phyloP scores from a whole-genome alignment of 176 grass and related monocot species.

The Lolium multiflorum region DNA sequence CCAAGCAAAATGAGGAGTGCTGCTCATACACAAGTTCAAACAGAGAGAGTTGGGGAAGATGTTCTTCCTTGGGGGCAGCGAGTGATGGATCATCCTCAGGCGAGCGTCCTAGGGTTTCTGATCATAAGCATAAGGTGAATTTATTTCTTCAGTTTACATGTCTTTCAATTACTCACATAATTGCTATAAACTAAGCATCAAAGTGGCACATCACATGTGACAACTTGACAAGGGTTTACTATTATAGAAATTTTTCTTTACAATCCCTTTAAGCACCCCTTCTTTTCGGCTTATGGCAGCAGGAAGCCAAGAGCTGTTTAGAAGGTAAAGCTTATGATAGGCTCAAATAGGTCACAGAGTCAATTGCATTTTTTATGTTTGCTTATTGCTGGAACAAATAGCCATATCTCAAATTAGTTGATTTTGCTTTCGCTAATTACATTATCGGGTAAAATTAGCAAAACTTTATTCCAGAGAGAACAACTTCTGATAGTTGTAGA shows the following conservation, averaged over 20 bases:
- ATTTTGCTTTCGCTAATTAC: neutral
- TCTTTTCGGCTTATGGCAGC: neutral
- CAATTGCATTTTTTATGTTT: neutral
- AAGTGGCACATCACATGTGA: neutral
- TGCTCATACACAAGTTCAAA: constrained; percentile 93
- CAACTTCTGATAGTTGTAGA: neutral
- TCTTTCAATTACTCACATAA: neutral
- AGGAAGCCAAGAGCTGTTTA: neutral
- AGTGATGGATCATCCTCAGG: constrained; percentile 78
- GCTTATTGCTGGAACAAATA: neutral
- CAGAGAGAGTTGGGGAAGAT: constrained; percentile 94
- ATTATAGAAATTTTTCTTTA: neutral
- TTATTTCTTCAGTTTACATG: neutral
- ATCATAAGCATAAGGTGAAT: constrained; percentile 74
- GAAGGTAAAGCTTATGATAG: neutral
- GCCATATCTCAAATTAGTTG: constrained; percentile 7
- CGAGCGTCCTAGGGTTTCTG: constrained; percentile 51
- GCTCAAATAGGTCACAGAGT: neutral
- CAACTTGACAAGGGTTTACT: constrained; percentile 4
- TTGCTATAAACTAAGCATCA: constrained; percentile 1
- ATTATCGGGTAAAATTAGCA: neutral
- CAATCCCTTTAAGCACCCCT: neutral
- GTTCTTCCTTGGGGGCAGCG: constrained; percentile 86
- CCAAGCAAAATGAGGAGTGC: constrained; percentile 70
- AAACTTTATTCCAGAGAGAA: neutral